These are phyloP conservation scores for Zoysia japonica DNA, from an alignment of 176 grass and related monocot species.

Conservation along the genomic window DNA sequence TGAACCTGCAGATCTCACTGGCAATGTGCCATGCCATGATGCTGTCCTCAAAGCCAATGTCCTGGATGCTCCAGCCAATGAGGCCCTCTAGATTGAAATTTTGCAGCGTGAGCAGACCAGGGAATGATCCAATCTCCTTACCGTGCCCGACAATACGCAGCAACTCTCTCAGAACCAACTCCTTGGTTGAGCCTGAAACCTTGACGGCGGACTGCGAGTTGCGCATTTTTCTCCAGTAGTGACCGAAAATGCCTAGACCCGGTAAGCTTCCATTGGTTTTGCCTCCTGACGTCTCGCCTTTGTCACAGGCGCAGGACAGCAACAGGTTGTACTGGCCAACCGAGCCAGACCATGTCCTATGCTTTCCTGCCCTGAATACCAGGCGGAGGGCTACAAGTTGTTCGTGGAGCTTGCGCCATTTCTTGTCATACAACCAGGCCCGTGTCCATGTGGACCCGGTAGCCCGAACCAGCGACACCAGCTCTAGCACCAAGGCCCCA, in stretches of 20 bases:
- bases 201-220: neutral
- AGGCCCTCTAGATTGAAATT: neutral
- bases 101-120: neutral
- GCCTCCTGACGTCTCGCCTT: too few relatives aligned
- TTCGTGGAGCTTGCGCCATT: neutral
- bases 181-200: neutral
- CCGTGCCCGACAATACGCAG: neutral
- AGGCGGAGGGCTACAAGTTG: neutral
- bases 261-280: neutral
- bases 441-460: neutral
- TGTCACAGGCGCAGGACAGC: neutral
- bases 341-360: neutral
- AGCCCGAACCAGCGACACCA: neutral
- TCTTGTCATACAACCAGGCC: neutral
- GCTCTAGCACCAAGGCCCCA: neutral
- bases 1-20: constrained; percentile 20
- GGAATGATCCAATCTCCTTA: too few relatives aligned
- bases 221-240: neutral
- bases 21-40: constrained; percentile 56
- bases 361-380: neutral
- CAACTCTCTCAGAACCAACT: neutral
- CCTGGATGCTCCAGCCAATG: constrained; percentile 1
- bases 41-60: constrained; percentile 12
- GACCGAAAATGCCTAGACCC: too few relatives aligned
- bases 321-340: neutral